Conservation (phyloP, 345 rosid species). For the Gossypium ekmanianum region DNA sequence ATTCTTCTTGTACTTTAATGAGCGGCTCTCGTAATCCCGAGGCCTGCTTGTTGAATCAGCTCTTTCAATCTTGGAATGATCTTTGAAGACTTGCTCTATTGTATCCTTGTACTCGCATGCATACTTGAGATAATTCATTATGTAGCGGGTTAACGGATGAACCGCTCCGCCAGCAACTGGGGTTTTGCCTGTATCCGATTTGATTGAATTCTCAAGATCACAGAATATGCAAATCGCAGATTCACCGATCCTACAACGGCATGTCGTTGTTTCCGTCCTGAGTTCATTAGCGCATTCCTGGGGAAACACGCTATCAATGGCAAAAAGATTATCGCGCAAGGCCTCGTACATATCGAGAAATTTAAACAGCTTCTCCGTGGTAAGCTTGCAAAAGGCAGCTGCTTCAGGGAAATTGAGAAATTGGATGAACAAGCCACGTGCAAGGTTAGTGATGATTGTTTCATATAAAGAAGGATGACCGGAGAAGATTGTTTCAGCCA, state of each 20-base stretch:
- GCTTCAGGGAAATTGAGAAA: slow-evolving; percentile 75
- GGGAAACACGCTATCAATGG: slow-evolving; percentile 40
- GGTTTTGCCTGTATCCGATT: slow-evolving; percentile 61
- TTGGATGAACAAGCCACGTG: slow-evolving; percentile 53
- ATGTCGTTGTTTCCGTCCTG: slow-evolving; percentile 45
- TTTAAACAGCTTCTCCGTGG: slow-evolving; percentile 78
- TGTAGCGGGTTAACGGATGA: slow-evolving; percentile 86
- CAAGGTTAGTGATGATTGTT: slow-evolving; percentile 46
- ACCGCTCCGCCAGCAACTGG: slow-evolving; percentile 85
- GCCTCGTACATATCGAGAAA: slow-evolving; percentile 75
- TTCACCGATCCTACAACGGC: slow-evolving; percentile 69
- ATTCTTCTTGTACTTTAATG: not conserved
- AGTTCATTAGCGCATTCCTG: slow-evolving; percentile 43
- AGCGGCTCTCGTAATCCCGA: slow-evolving; percentile 15
- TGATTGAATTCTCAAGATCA: slow-evolving; percentile 74
- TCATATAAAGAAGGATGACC: slow-evolving; percentile 26
- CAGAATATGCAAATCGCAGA: slow-evolving; percentile 57
- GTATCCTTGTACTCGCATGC: slow-evolving; percentile 80
- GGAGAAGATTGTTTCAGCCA: slow-evolving; percentile 44
- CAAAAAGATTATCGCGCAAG: slow-evolving; percentile 48
- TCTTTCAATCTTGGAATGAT: slow-evolving; percentile 65
- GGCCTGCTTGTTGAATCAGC: slow-evolving; percentile 53
- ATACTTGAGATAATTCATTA: slow-evolving; percentile 70
- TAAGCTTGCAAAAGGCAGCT: slow-evolving; percentile 59
- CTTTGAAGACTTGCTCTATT: slow-evolving; percentile 71